phyloP scores from a whole-genome alignment of 1,284 basidiomycete genomes.

The Takashimella koratensis region DNA sequence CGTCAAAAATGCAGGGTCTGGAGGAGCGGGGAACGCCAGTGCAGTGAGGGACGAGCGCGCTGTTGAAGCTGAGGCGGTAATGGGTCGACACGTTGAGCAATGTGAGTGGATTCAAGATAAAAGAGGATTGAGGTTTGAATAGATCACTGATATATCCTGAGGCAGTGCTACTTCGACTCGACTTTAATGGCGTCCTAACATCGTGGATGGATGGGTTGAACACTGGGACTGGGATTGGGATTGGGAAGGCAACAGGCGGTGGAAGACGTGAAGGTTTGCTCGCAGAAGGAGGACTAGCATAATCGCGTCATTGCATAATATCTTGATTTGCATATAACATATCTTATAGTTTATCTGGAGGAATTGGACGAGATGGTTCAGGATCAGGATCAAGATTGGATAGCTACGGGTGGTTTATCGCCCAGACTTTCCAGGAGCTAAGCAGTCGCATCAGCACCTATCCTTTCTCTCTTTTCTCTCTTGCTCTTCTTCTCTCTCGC shows the following conservation, averaged over 20 bases:
- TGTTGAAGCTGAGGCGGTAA: constrained; percentile 53
- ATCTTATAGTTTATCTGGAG: no score
- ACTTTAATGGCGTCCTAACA: constrained; percentile 78
- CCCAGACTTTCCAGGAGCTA: constrained; percentile 36
- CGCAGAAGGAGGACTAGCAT: constrained; percentile 25
- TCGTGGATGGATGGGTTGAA: constrained; percentile 45
- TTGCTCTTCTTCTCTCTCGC: no score
- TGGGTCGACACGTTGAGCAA: constrained; percentile 75
- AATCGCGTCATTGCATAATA: no score
- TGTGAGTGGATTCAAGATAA: constrained; percentile 19
- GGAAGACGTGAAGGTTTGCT: constrained; percentile 10
- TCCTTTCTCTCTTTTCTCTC: no score
- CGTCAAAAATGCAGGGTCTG: background rate
- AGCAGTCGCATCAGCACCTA: no score
- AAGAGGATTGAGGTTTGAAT: background rate
- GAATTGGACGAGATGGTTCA: no score
- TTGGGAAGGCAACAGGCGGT: constrained; percentile 15
- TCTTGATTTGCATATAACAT: no score
- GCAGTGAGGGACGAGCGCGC: constrained; percentile 55
- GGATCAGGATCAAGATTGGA: constrained; percentile 17
- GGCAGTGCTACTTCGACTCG: constrained; percentile 66
- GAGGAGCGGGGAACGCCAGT: background rate
- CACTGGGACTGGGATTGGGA: background rate
- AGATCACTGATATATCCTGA: constrained; percentile 1
- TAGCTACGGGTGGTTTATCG: constrained; percentile 22